Percentiles rank a stretch among this genome's conserved stretches.
Evolutionary conservation across 2,329 filamentous ascomycete species (phyloP).

Genomic region (Nannizziopsis barbatae): DNA sequence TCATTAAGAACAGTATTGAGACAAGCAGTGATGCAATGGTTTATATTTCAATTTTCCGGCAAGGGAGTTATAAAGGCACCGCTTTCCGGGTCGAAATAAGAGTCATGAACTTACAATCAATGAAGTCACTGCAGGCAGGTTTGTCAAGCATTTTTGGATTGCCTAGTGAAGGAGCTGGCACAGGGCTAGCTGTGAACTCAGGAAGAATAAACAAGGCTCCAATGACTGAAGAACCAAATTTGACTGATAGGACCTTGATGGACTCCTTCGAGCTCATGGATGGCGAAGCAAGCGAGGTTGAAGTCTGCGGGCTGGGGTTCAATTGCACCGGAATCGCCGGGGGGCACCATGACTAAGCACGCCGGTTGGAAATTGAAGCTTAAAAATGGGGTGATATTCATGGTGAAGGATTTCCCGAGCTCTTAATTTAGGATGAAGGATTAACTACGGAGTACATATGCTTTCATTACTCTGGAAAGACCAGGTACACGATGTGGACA

Average conservation of each 20-base stretch:
- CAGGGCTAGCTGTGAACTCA: slow-evolving; percentile 1
- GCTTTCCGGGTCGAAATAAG: not conserved
- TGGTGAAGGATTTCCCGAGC: too few relatives aligned
- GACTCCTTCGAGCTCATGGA: not conserved
- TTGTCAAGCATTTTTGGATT: slow-evolving; percentile 27
- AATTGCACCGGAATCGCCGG: not conserved
- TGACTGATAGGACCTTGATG: not conserved
- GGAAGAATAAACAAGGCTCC: not conserved
- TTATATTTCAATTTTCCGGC: not conserved
- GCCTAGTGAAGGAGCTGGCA: slow-evolving; percentile 15
- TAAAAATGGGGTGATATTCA: too few relatives aligned
- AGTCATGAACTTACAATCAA: slow-evolving; percentile 22
- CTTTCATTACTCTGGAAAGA: too few relatives aligned
- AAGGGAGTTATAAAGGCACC: not conserved
- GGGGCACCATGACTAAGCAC: not conserved
- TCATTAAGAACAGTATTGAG: not conserved
- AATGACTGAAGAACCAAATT: not conserved
- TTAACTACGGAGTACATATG: too few relatives aligned
- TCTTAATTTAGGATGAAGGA: too few relatives aligned
- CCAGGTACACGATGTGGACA: too few relatives aligned
- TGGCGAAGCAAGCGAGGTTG: not conserved
- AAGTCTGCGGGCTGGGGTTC: not conserved
- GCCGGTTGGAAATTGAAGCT: not conserved
- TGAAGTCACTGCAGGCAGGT: slow-evolving; percentile 18
- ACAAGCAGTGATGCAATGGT: too few relatives aligned